phyloP scores from a whole-genome alignment of 305 asterid species.

The Petunia hybrid region DNA sequence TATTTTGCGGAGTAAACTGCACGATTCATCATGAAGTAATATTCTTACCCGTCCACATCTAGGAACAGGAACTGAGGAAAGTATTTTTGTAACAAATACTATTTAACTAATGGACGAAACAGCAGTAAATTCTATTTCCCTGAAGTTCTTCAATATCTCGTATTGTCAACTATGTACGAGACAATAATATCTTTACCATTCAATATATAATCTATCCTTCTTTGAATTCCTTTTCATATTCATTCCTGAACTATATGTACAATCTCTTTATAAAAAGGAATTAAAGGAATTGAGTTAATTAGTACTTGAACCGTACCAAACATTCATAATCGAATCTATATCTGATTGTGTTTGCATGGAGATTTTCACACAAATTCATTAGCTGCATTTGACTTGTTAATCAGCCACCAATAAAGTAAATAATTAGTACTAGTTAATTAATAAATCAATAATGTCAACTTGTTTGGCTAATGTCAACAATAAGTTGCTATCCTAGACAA shows the following conservation, averaged over 20 bases:
- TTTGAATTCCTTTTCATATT: neutral
- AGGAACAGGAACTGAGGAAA: neutral
- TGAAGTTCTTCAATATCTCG: conserved; percentile 21
- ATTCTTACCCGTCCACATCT: too few species aligned
- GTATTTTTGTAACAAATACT: neutral
- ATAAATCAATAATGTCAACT: neutral
- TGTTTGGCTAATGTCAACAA: neutral
- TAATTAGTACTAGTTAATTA: neutral
- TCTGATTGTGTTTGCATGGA: neutral
- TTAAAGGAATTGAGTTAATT: neutral
- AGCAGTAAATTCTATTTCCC: neutral
- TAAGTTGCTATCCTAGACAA: neutral
- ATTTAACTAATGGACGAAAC: neutral
- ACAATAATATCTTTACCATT: conserved; percentile 9
- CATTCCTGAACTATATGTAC: neutral
- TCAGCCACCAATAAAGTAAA: neutral
- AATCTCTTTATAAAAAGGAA: neutral
- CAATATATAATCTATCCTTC: neutral
- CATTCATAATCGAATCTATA: neutral
- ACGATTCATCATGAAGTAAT: too few species aligned
- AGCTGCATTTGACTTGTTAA: neutral
- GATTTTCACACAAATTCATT: neutral
- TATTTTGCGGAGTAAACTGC: too few species aligned
- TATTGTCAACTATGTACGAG: conserved; percentile 4
- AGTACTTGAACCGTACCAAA: neutral